These are phyloP conservation scores for Chaetomiaceae sp. DNA, from an alignment of 2,329 filamentous ascomycete species.

Conservation along the genomic window DNA sequence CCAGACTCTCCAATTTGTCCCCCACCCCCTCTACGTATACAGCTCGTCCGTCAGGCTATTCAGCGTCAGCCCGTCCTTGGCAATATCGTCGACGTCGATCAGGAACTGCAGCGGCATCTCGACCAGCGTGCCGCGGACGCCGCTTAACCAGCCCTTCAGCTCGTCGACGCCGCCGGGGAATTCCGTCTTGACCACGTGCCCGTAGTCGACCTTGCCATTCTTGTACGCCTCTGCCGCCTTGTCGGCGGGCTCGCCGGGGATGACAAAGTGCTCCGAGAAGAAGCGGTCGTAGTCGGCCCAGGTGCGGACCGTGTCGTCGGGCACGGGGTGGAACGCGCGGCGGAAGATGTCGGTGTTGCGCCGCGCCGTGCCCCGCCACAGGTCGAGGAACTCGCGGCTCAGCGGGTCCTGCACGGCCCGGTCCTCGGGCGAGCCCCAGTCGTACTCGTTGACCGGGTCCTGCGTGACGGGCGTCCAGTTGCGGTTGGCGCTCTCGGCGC, in stretches of 20 bases:
- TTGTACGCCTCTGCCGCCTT: slow-evolving; percentile 44
- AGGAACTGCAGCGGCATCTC: slow-evolving; percentile 92
- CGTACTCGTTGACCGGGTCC: slow-evolving; percentile 62
- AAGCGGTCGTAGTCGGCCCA: slow-evolving; percentile 72
- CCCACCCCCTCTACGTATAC: slow-evolving; percentile 47
- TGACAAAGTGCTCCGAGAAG: slow-evolving; percentile 62
- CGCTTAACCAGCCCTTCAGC: slow-evolving; percentile 64
- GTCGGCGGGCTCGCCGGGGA: slow-evolving; percentile 42
- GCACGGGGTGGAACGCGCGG: slow-evolving; percentile 76
- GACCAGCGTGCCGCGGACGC: slow-evolving; percentile 66
- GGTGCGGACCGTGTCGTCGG: slow-evolving; percentile 60
- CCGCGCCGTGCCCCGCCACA: slow-evolving; percentile 70
- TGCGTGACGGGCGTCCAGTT: slow-evolving; percentile 74
- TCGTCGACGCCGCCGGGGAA: slow-evolving; percentile 69
- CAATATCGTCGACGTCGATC: slow-evolving; percentile 76
- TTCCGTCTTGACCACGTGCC: slow-evolving; percentile 79
- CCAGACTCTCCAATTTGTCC: not conserved
- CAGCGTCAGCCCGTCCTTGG: slow-evolving; percentile 69
- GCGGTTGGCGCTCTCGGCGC: slow-evolving; percentile 57
- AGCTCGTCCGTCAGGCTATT: slow-evolving; percentile 68
- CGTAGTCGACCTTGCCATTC: slow-evolving; percentile 65
- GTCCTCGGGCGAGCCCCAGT: slow-evolving; percentile 65
- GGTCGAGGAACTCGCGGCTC: slow-evolving; percentile 58
- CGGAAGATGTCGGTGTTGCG: slow-evolving; percentile 77
- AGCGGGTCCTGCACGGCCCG: slow-evolving; percentile 70